These are phyloP conservation scores for Geotrichum fermentans DNA, from an alignment of 1,139 yeast genomes.

Conservation along the genomic window DNA sequence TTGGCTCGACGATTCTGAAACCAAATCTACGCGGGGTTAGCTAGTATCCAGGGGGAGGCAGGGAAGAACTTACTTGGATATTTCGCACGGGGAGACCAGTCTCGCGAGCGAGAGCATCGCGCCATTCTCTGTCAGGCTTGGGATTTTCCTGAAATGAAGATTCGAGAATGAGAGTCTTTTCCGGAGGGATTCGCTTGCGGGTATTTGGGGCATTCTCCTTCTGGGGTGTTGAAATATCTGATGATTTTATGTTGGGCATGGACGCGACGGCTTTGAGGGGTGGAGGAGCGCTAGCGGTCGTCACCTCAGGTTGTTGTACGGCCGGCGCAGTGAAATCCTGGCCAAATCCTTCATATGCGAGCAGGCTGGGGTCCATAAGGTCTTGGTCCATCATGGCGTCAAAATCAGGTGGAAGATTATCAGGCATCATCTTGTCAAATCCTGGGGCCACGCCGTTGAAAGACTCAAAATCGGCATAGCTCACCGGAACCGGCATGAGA, in stretches of 20 bases:
- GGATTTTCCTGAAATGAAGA: conserved; percentile 30
- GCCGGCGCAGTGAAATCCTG: not conserved
- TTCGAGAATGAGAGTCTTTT: conserved; percentile 31
- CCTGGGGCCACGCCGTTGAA: not conserved
- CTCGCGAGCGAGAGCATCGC: conserved; percentile 28
- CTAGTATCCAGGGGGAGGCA: too few species aligned
- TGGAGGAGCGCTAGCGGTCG: not conserved
- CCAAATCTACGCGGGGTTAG: too few species aligned
- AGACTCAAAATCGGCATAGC: not conserved
- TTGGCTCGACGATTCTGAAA: conserved; percentile 35
- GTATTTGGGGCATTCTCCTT: conserved; percentile 9
- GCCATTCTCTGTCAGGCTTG: conserved; percentile 31
- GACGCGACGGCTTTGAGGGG: conserved; percentile 12
- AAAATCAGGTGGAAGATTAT: conserved; percentile 6
- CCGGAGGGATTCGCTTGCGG: conserved; percentile 31
- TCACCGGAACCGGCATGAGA: not conserved
- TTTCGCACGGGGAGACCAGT: conserved; percentile 32
- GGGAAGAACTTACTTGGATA: conserved; percentile 25
- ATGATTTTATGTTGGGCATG: conserved; percentile 10
- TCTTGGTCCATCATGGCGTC: conserved; percentile 3
- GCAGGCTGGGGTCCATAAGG: conserved; percentile 1
- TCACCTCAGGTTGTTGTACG: not conserved
- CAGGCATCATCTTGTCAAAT: not conserved
- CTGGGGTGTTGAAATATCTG: not conserved
- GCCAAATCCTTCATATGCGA: not conserved